Percentiles rank a stretch among this genome's conserved stretches.
Evolutionary conservation across 78 protist genomes (phyloP).

Genomic region (Dictyostelium firmibasis): DNA sequence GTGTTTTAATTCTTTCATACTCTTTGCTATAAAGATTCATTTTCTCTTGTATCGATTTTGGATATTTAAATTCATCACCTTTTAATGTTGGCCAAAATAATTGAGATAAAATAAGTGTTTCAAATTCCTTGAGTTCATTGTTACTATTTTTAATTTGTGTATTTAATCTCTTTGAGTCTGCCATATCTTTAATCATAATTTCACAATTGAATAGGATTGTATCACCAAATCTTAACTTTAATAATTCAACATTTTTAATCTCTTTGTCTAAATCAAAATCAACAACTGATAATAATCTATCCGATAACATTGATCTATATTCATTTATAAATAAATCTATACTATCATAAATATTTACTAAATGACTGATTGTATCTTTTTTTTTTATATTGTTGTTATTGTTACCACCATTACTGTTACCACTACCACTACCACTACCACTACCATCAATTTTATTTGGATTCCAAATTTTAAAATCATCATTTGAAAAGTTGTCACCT

Average conservation of each 20-base stretch:
- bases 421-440: too few species aligned
- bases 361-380: constrained; percentile 42
- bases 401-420: neutral
- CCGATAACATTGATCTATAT: constrained; percentile 84
- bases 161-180: constrained; percentile 86
- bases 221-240: constrained; percentile 94
- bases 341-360: constrained; percentile 85
- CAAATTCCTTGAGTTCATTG: neutral
- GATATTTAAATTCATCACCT: constrained; percentile 56
- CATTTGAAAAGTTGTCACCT: neutral
- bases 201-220: constrained; percentile 78
- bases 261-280: constrained; percentile 6
- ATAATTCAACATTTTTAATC: constrained; percentile 82
- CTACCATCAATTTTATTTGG: neutral
- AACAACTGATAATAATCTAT: constrained; percentile 54
- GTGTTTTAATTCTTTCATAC: constrained; percentile 78
- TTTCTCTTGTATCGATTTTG: neutral
- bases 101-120: constrained; percentile 59
- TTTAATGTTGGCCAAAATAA: constrained; percentile 88
- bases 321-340: constrained; percentile 82
- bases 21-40: constrained; percentile 61
- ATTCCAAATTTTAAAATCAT: neutral
- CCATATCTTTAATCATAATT: constrained; percentile 89
- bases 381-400: neutral
- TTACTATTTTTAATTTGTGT: neutral